Conservation (phyloP, 805 yeast species). For the Candida michaelii region DNA sequence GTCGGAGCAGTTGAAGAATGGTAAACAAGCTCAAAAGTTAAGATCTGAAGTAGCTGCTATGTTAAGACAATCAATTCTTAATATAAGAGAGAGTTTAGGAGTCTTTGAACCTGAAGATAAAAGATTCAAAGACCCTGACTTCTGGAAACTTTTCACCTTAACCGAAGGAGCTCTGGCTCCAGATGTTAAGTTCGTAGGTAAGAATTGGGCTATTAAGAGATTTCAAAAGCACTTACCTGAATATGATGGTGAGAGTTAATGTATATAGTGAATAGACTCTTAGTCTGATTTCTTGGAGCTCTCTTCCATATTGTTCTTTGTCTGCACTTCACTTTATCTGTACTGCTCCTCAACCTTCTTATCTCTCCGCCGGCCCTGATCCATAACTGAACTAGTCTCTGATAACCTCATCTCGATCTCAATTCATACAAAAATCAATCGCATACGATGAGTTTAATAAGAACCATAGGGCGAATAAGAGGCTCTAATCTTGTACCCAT, state of each 20-base stretch:
- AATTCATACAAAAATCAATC: no score
- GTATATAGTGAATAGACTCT: neutral
- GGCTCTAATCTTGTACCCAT: no score
- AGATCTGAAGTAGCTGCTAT: constrained; percentile 70
- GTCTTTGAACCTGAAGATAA: constrained; percentile 62
- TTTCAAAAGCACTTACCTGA: constrained; percentile 54
- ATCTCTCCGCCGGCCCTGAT: no score
- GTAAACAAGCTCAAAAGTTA: constrained; percentile 62
- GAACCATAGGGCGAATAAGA: no score
- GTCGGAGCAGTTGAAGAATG: constrained; percentile 59
- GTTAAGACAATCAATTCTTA: constrained; percentile 63
- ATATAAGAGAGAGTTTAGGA: constrained; percentile 38
- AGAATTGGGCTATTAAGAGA: constrained; percentile 80
- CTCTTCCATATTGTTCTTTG: no score
- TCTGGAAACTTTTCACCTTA: constrained; percentile 70
- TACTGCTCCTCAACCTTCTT: no score
- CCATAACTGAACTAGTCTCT: no score
- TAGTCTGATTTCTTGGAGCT: no score
- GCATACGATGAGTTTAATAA: no score
- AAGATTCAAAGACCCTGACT: constrained; percentile 62
- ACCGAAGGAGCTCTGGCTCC: constrained; percentile 69
- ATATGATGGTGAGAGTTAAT: constrained; percentile 15
- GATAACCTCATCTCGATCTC: no score
- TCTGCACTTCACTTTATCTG: no score
- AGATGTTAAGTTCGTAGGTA: constrained; percentile 68